phyloP scores from a whole-genome alignment of 306 rosid genomes.

The Vicia faba region DNA sequence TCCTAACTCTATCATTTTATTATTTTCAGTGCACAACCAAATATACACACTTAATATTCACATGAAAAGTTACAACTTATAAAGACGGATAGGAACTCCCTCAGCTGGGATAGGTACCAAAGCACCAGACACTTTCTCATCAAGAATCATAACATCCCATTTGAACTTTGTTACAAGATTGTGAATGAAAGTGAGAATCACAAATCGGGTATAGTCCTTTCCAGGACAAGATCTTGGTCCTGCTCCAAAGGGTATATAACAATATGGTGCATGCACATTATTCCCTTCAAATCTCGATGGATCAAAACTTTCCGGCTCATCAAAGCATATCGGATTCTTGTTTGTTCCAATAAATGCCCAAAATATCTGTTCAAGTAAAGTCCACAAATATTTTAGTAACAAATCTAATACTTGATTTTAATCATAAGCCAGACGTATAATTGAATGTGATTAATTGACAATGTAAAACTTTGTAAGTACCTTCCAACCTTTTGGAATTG shows the following conservation, averaged over 20 bases:
- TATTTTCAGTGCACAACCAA: not conserved
- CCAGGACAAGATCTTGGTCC: slow-evolving; percentile 51
- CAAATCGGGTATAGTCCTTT: slow-evolving; percentile 38
- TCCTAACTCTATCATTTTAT: not conserved
- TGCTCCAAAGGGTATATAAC: slow-evolving; percentile 45
- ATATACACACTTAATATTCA: not conserved
- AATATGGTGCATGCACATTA: slow-evolving; percentile 36
- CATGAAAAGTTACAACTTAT: not conserved
- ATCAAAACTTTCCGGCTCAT: slow-evolving; percentile 44
- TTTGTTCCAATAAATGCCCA: slow-evolving; percentile 48
- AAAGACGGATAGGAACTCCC: slow-evolving; percentile 41
- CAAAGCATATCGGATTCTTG: slow-evolving; percentile 37
- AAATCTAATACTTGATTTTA: not conserved
- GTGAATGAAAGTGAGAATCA: slow-evolving; percentile 44
- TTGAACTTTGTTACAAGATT: slow-evolving; percentile 41
- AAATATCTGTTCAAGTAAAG: slow-evolving; percentile 35
- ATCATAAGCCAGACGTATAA: not conserved
- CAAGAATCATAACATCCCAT: slow-evolving; percentile 38
- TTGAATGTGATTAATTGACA: not conserved
- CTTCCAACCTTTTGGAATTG: slow-evolving; percentile 60
- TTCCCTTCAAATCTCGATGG: slow-evolving; percentile 49
- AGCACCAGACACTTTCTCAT: slow-evolving; percentile 35
- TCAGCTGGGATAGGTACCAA: slow-evolving; percentile 32
- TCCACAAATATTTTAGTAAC: slow-evolving; percentile 14
- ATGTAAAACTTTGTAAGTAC: slow-evolving; percentile 18